These are phyloP conservation scores for Kwoniella bestiolae DNA, from an alignment of 768 basidiomycete species.

Conservation along the genomic window DNA sequence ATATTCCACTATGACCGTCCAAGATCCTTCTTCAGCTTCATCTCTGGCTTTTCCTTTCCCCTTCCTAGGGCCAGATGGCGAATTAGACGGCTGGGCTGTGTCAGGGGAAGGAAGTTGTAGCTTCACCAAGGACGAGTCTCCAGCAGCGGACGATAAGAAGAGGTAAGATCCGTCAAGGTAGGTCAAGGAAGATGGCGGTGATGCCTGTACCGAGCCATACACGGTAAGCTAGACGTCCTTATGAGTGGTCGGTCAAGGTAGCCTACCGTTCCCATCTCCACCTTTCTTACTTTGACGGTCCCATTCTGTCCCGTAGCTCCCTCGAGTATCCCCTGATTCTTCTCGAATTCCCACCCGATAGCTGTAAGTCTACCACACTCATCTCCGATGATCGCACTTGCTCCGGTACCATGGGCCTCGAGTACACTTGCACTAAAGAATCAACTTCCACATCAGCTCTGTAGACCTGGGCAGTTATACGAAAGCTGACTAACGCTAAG, in stretches of 20 bases:
- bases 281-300: constrained; percentile 22
- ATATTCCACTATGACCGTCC: constrained; percentile 22
- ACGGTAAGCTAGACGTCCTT: neutral
- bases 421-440: constrained; percentile 32
- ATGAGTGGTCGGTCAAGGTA: neutral
- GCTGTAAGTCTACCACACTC: constrained; percentile 47
- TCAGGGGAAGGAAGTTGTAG: constrained; percentile 13
- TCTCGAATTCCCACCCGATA: constrained; percentile 35
- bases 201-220: constrained; percentile 25
- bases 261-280: constrained; percentile 51
- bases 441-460: neutral
- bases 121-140: constrained; percentile 46
- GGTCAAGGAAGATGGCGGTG: constrained; percentile 49
- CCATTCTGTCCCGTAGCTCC: constrained; percentile 19
- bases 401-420: constrained; percentile 26
- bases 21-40: constrained; percentile 24
- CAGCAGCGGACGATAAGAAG: constrained; percentile 51
- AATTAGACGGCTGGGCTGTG: constrained; percentile 6
- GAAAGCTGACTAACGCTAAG: constrained; percentile 39
- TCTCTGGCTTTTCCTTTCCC: constrained; percentile 42
- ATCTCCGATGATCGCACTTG: constrained; percentile 48
- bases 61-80: constrained; percentile 30
- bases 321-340: constrained; percentile 22
- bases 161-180: constrained; percentile 40
- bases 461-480: neutral